Evolutionary conservation across 2,329 filamentous ascomycete species (phyloP), one percentile per base, ranked within the genome.

Genomic region (Chalaropsis thielavioides): DNA sequence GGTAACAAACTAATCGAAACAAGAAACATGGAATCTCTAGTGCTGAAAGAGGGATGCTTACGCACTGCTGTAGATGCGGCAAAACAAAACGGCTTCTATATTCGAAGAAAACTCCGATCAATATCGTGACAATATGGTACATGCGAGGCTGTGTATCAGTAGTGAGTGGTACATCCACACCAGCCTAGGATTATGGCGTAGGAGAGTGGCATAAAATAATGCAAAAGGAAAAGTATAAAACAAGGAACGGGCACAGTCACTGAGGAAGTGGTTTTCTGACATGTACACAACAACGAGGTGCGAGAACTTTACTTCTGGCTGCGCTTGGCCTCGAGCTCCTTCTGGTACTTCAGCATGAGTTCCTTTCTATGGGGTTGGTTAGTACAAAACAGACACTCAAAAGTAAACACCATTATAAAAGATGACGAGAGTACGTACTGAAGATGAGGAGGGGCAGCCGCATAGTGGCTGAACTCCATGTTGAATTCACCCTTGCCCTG

Each of bases 381-480:
- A 74, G 73, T 54, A 67, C 68, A 62, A 22, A 51, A 19, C 35
- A 38, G 35, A 10, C 35, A 38, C 35, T 38, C 35, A 8, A 38
- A 10, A 38, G 60, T 10, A 65, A 71, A 19, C 41, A 68, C 61
- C 43, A 40, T 66, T 51, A 31, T 22, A n/a, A 35, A n/a, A 3
- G 35, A 35, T n/a, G 1, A 13, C 5, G 51, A 24, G 10, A 64
- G 56, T 68, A 83, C 86, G 74, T 86, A 89, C 87, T 99, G 94
- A 75, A 97, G 75, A 73, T 97, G 92, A 71, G 85, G 84, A 61
- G 92, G 88, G 67, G 94, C 90, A 62, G 90, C 81, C 63, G 89
- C 85, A 72, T 99, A 99, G 78, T 97, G 94, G 75, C 89, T 94
- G 73, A 99, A 99, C 77, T 99, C 94, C 94, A 99, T 97, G 72